Conservation (phyloP, 805 yeast genomes). For the Metschnikowia noctiluminum region DNA sequence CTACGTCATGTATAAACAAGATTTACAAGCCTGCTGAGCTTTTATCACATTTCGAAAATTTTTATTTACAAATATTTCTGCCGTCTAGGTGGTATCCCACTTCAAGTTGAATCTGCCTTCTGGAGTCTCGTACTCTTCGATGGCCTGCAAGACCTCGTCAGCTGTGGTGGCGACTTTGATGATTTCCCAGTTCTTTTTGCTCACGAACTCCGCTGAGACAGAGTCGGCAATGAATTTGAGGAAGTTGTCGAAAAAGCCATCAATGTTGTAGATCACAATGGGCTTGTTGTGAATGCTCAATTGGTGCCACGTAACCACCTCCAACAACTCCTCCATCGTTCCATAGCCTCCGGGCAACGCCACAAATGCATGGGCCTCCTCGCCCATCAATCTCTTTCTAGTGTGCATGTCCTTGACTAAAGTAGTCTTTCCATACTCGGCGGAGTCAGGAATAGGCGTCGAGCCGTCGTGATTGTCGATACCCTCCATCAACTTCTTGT, state of each 20-base stretch:
- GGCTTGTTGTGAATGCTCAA: constrained; percentile 83
- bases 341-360: constrained; percentile 95
- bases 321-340: constrained; percentile 85
- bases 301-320: constrained; percentile 88
- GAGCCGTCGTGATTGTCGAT: constrained; percentile 64
- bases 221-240: constrained; percentile 59
- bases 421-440: constrained; percentile 70
- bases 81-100: constrained; percentile 48
- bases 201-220: constrained; percentile 63
- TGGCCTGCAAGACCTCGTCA: constrained; percentile 61
- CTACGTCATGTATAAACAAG: no score
- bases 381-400: constrained; percentile 81
- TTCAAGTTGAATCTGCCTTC: constrained; percentile 70
- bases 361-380: constrained; percentile 80
- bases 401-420: constrained; percentile 88
- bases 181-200: constrained; percentile 62
- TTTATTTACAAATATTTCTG: not conserved
- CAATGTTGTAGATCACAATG: constrained; percentile 68
- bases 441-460: constrained; percentile 60
- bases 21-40: no score
- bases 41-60: no score
- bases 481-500: constrained; percentile 46
- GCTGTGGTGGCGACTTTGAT: constrained; percentile 65
- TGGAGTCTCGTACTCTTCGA: constrained; percentile 61
- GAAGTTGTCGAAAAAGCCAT: constrained; percentile 77